Evolutionary conservation across 495 filamentous ascomycete species (phyloP), one percentile per base, ranked within the genome.

Genomic region (Daldinia childiae): DNA sequence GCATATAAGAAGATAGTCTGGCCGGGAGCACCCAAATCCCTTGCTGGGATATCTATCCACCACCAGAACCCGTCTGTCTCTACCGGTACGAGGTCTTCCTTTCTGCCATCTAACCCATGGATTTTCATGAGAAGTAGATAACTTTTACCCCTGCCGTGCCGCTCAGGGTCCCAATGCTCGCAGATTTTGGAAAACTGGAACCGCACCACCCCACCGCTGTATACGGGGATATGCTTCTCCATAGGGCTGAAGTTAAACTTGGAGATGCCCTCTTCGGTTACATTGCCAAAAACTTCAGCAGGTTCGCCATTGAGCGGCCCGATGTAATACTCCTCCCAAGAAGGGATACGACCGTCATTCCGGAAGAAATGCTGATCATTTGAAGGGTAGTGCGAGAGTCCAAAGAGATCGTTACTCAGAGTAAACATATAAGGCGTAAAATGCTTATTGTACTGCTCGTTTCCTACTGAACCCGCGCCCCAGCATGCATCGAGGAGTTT

Each of bases 401-500:
- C 93, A 72, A 99, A 96, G 19, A 90, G 87, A 41, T 92, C 89
- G 75, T 97, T 97, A n/a, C 85, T 79, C 77, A 90, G 86, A n/a
- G 86, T 90, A 79, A 99, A 99, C 74, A 85, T 81, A 8, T 82
- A 75, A 1, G 94, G 87, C 1, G 82, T 85, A 76, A 97, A 95
- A n/a, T 76, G 68, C 68, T 90, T 86, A 36, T 81, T 81, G 79
- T 95, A 98, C 79, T 71, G 79, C 67, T 34, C 81, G 38, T 72
- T 78, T 50, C 45, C 86, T 79, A 76, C 80, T 54, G 68, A 90
- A 77, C 95, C 95, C 0, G 95, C 93, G 41, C 95, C 95, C 95
- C 95, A 99, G 77, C 95, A 98, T 3, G 89, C 68, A 73, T 99
- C 95, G 41, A 98, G 83, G 4, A 98, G 84, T 79, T 98, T 97